Evolutionary conservation across 1,284 basidiomycete species (phyloP).

Genomic region (Cryptococcus neoformans): DNA sequence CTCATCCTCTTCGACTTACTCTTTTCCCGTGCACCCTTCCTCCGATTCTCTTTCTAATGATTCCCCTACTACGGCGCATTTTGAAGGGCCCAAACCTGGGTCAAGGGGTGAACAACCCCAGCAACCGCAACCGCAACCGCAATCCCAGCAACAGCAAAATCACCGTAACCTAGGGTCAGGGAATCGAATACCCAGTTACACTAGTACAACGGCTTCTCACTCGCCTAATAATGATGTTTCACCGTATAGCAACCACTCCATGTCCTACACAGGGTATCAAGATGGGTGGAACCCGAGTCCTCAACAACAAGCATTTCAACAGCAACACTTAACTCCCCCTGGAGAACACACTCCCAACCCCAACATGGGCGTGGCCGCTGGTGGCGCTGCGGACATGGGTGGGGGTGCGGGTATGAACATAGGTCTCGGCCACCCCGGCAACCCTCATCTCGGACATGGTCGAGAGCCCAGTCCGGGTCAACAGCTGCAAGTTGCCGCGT

Average conservation of each 20-base stretch:
- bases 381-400: background rate
- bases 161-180: too few relatives aligned
- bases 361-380: too few relatives aligned
- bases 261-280: background rate
- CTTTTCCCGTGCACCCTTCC: slow-evolving; percentile 1
- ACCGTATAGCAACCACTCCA: background rate
- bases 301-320: background rate
- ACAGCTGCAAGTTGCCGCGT: background rate
- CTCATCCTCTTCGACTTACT: background rate
- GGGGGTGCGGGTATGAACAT: background rate
- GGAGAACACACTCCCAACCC: too few relatives aligned
- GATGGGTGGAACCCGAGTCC: background rate
- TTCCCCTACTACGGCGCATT: background rate
- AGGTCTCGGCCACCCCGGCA: background rate
- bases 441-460: background rate
- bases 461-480: too few relatives aligned
- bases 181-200: too few relatives aligned
- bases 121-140: too few relatives aligned
- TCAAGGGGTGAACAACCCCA: too few relatives aligned
- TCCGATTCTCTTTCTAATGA: background rate
- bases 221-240: background rate
- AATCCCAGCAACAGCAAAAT: too few relatives aligned
- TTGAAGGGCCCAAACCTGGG: background rate
- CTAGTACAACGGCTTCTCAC: too few relatives aligned
- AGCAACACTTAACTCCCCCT: background rate